Conservation (phyloP, 306 rosid genomes). For the Gastrolobium villosum region DNA sequence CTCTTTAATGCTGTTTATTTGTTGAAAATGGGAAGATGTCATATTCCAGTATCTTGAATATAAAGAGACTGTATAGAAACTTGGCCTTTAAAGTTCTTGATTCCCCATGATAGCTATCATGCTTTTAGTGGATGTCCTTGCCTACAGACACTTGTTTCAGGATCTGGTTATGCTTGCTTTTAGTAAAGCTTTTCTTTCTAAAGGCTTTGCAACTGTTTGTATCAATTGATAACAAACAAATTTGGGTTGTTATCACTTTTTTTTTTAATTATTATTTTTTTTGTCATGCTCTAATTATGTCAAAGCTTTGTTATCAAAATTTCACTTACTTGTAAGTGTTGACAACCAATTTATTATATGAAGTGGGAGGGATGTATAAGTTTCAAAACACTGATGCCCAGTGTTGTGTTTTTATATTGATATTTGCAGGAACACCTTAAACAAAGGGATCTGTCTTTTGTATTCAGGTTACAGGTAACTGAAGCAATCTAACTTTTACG, state of each 20-base stretch:
- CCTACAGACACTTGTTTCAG: background rate
- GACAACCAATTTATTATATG: constrained; percentile 27
- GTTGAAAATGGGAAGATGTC: constrained; percentile 28
- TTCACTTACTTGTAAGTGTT: constrained; percentile 15
- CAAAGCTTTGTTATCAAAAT: constrained; percentile 2
- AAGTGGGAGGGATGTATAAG: constrained; percentile 37
- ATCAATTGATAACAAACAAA: background rate
- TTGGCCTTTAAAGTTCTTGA: background rate
- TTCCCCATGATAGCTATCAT: constrained; percentile 22
- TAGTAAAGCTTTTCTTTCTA: constrained; percentile 20
- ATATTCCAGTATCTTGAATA: constrained; percentile 15
- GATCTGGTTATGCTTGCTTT: constrained; percentile 27
- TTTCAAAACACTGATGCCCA: constrained; percentile 38
- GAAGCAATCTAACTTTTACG: constrained; percentile 25
- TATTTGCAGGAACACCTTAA: constrained; percentile 85
- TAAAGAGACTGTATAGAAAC: background rate
- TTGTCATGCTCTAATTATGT: background rate
- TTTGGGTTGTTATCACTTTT: constrained; percentile 26
- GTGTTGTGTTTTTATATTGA: constrained; percentile 45
- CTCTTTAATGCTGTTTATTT: constrained; percentile 26
- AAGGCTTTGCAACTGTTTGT: constrained; percentile 15
- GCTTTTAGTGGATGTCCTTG: constrained; percentile 39
- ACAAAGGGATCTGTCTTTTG: constrained; percentile 92
- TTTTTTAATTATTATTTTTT: background rate
- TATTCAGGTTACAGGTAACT: constrained; percentile 96